Evolutionary conservation across 2,329 filamentous ascomycete genomes (phyloP).

Genomic region (Hypoxylon sp.): DNA sequence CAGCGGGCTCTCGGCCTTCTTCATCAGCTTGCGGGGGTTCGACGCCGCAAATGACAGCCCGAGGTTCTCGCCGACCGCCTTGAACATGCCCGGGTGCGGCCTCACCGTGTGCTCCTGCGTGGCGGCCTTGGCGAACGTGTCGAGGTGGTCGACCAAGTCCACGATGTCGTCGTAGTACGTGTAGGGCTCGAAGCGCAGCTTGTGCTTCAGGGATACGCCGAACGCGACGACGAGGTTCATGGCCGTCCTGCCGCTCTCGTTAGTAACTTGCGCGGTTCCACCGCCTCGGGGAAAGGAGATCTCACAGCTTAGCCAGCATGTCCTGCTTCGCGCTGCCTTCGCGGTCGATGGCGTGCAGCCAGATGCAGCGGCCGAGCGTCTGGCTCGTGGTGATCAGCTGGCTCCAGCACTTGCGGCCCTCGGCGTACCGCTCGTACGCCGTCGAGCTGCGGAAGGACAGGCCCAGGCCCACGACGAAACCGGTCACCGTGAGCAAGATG

Average conservation of each 20-base stretch:
- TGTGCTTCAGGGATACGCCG: slow-evolving; percentile 80
- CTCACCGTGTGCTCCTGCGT: slow-evolving; percentile 51
- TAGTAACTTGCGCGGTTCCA: slow-evolving; percentile 7
- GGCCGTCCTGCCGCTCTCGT: slow-evolving; percentile 56
- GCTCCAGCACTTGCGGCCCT: slow-evolving; percentile 70
- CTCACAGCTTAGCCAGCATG: slow-evolving; percentile 67
- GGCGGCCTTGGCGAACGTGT: slow-evolving; percentile 73
- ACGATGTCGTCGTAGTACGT: slow-evolving; percentile 77
- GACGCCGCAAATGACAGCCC: slow-evolving; percentile 78
- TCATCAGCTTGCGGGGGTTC: slow-evolving; percentile 80
- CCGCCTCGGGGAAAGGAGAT: slow-evolving; percentile 11
- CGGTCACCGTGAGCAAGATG: slow-evolving; percentile 82
- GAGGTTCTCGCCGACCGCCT: slow-evolving; percentile 74
- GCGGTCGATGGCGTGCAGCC: slow-evolving; percentile 76
- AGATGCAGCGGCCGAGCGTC: slow-evolving; percentile 78
- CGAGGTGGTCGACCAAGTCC: slow-evolving; percentile 73
- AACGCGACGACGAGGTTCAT: slow-evolving; percentile 83
- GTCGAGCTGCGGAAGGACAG: slow-evolving; percentile 81
- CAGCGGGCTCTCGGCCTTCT: slow-evolving; percentile 74
- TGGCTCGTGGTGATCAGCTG: slow-evolving; percentile 68
- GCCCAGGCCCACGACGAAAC: slow-evolving; percentile 82
- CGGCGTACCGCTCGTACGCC: slow-evolving; percentile 74
- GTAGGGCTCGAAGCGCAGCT: slow-evolving; percentile 83
- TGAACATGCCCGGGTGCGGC: slow-evolving; percentile 59
- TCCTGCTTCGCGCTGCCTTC: slow-evolving; percentile 68